These are phyloP conservation scores for Brassica napus DNA, from an alignment of 345 rosid genomes.

Conservation along the genomic window DNA sequence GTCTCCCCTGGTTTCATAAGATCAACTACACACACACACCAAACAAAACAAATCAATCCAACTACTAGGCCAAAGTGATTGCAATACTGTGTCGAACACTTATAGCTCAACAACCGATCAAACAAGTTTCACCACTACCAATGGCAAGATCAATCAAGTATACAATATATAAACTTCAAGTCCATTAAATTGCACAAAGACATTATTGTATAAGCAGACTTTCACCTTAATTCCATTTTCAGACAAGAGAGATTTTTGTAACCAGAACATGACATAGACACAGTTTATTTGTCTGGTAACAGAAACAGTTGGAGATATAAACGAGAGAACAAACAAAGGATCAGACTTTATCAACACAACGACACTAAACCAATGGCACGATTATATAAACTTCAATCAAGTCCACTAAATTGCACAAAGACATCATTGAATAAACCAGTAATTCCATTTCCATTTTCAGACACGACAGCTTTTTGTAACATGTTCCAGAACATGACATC, in stretches of 20 bases:
- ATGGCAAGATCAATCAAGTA: not conserved
- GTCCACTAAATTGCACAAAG: not conserved
- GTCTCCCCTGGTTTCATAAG: slow-evolving; percentile 66
- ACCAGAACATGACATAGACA: not conserved
- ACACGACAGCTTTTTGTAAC: not conserved
- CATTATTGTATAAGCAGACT: no score
- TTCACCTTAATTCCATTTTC: no score
- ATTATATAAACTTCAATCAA: no score
- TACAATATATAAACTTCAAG: not conserved
- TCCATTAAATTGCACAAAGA: not conserved
- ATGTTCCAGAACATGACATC: no score
- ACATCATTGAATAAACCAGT: not conserved
- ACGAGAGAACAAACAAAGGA: not conserved
- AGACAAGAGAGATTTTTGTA: not conserved
- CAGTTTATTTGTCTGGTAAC: no score
- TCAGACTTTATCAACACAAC: not conserved
- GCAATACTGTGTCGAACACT: no score
- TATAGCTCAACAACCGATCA: not conserved
- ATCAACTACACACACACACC: slow-evolving; percentile 53
- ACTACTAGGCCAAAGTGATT: not conserved
- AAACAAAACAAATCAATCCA: not conserved
- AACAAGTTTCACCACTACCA: not conserved
- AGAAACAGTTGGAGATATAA: not conserved
- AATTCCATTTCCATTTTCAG: not conserved
- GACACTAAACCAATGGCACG: no score